Conservation (phyloP, 441 rosid genomes). For the Croton setiger region DNA sequence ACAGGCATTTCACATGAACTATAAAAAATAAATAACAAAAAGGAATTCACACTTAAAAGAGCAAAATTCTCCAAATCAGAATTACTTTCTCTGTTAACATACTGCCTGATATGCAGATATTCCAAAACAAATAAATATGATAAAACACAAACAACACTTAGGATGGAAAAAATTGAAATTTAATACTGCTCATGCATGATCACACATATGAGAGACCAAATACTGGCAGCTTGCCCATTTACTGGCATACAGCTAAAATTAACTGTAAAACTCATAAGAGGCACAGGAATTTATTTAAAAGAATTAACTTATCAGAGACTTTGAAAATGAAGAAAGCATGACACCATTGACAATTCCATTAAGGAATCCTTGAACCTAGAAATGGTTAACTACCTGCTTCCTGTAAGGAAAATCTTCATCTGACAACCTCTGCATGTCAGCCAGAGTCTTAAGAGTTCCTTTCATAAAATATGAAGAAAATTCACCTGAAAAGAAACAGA, state of each 20-base stretch:
- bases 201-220: background rate
- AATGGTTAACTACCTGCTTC: slow-evolving; percentile 61
- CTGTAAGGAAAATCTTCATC: slow-evolving; percentile 83
- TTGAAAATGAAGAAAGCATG: background rate
- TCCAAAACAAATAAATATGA: background rate
- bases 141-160: background rate
- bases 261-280: background rate
- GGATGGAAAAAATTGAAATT: background rate
- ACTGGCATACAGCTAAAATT: background rate
- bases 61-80: background rate
- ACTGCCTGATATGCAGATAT: background rate
- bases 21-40: no score
- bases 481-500: slow-evolving; percentile 39
- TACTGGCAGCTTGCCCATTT: background rate
- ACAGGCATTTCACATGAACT: background rate
- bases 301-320: background rate
- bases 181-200: background rate
- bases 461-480: slow-evolving; percentile 74
- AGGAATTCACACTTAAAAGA: background rate
- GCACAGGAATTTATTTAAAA: background rate
- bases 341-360: background rate
- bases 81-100: background rate
- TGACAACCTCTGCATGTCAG: slow-evolving; percentile 74
- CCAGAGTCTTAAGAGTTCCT: slow-evolving; percentile 70
- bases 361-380: background rate